A percentile compares a stretch with the other conserved stretches of the same genome.
These are phyloP conservation scores for Neocucurbitaria cava DNA, from an alignment of 2,329 filamentous ascomycete species.

Conservation along the genomic window DNA sequence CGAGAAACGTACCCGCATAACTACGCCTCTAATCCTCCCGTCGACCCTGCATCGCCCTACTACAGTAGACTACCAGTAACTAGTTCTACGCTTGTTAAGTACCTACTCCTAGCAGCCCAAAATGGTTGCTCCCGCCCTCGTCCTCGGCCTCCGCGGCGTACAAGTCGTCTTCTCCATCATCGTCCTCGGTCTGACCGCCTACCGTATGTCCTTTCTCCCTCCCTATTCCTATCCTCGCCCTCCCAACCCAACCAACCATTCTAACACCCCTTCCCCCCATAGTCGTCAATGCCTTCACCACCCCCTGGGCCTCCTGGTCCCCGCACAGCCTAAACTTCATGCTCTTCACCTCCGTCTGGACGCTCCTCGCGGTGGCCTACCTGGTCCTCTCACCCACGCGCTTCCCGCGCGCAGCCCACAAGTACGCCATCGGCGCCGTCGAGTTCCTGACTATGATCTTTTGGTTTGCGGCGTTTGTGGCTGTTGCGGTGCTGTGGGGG, in stretches of 20 bases:
- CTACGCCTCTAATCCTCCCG: constrained; percentile 4
- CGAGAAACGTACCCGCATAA: background rate
- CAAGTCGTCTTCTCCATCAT: constrained; percentile 76
- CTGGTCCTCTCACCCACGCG: constrained; percentile 72
- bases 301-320: constrained; percentile 56
- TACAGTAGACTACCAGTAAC: background rate
- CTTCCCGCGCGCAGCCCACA: constrained; percentile 67
- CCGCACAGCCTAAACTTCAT: constrained; percentile 75
- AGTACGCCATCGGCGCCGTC: constrained; percentile 69
- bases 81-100: background rate
- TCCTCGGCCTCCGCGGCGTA: constrained; percentile 69
- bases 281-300: constrained; percentile 59
- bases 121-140: constrained; percentile 47
- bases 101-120: constrained; percentile 1
- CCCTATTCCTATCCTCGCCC: too few species aligned
- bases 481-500: constrained; percentile 71
- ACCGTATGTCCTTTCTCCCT: constrained; percentile 62
- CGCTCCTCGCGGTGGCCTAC: constrained; percentile 71
- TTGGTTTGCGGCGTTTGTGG: constrained; percentile 89
- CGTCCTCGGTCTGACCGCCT: constrained; percentile 77
- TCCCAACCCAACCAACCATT: background rate
- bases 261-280: background rate
- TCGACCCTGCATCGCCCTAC: constrained; percentile 2
- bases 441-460: constrained; percentile 82
- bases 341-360: constrained; percentile 81